These are phyloP conservation scores for Calendula officinalis DNA, from an alignment of 129 eudicot species.

Conservation along the genomic window DNA sequence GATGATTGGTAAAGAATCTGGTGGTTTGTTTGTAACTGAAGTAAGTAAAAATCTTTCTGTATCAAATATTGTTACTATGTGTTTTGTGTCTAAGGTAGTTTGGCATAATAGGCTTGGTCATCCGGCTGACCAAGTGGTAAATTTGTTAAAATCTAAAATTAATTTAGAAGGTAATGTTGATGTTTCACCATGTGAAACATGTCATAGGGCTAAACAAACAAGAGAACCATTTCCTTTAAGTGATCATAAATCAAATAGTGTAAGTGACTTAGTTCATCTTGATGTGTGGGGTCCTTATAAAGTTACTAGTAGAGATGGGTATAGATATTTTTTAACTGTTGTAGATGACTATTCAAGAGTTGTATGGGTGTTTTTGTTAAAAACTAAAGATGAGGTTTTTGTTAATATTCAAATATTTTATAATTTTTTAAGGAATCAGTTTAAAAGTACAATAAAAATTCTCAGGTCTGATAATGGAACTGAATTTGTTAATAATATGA, in stretches of 20 bases:
- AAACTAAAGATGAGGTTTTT: neutral
- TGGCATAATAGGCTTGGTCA: slow-evolving; percentile 8
- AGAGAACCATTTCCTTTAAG: neutral
- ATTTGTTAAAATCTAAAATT: no score
- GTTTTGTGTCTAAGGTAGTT: neutral
- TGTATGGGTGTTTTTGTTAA: neutral
- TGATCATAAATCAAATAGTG: neutral
- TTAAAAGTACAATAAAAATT: neutral
- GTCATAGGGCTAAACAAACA: slow-evolving; percentile 1
- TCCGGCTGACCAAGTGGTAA: neutral
- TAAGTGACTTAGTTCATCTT: neutral
- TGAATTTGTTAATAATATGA: neutral
- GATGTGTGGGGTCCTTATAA: neutral
- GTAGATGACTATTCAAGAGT: neutral
- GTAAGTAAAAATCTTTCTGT: no score
- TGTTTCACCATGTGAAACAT: neutral
- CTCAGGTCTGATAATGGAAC: neutral
- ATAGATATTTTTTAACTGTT: neutral
- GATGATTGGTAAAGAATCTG: neutral
- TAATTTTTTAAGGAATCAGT: neutral
- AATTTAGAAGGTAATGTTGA: neutral
- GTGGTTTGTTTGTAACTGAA: neutral
- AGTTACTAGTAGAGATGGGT: neutral
- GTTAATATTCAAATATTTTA: neutral
- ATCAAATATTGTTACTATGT: neutral